Percentiles rank a stretch among this genome's conserved stretches.
Conservation (phyloP, 139 green algal genomes). For the Ettlia oleoabundans region DNA sequence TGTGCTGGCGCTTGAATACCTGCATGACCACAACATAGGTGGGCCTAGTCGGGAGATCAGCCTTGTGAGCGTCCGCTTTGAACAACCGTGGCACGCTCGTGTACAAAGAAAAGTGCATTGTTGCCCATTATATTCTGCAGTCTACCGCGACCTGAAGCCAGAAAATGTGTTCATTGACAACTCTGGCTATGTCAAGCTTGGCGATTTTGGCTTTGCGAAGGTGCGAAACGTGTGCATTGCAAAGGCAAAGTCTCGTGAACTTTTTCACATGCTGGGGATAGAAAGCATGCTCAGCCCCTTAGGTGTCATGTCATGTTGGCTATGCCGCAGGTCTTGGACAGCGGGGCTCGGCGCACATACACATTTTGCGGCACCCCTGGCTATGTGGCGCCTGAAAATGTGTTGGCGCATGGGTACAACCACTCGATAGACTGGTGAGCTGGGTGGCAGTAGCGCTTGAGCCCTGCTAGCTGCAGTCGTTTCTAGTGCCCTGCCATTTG, state of each 20-base stretch:
- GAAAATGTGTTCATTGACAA: slow-evolving; percentile 97
- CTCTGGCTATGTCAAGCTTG: slow-evolving; percentile 91
- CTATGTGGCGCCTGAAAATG: slow-evolving; percentile 97
- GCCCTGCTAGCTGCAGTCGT: background rate
- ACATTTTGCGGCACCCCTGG: slow-evolving; percentile 98
- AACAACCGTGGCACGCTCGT: background rate
- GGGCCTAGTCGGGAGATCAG: background rate
- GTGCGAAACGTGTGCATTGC: too few relatives aligned
- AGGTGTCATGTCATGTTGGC: background rate
- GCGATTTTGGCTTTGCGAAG: slow-evolving; percentile 99
- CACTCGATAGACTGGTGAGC: slow-evolving; percentile 92
- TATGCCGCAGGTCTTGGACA: slow-evolving; percentile 72
- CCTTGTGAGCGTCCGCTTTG: too few relatives aligned
- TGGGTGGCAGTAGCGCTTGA: too few relatives aligned
- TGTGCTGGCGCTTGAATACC: slow-evolving; percentile 92
- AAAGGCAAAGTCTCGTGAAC: too few relatives aligned
- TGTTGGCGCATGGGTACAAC: slow-evolving; percentile 94
- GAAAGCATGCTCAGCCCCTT: too few relatives aligned
- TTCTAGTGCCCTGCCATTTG: background rate
- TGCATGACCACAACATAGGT: slow-evolving; percentile 89
- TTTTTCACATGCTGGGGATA: too few relatives aligned
- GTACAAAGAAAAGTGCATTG: background rate
- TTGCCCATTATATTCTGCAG: slow-evolving; percentile 13
- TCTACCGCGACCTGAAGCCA: slow-evolving; percentile 97
- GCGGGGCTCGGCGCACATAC: slow-evolving; percentile 83